phyloP scores from a whole-genome alignment of 441 rosid species.

The Gossypium gossypioides region DNA sequence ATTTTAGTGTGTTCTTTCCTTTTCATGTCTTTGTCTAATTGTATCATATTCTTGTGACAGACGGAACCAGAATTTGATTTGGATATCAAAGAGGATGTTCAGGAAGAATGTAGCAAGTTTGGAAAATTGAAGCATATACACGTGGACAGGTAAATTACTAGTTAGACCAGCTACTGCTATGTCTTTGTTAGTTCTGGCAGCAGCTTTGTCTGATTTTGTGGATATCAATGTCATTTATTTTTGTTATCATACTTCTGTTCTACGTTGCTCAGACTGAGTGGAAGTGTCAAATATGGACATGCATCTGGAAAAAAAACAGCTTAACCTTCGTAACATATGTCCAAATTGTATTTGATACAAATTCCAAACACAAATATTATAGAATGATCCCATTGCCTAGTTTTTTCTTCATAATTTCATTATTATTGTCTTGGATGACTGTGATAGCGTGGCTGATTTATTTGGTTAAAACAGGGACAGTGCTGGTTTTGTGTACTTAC shows the following conservation, averaged over 20 bases:
- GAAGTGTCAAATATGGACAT: too few relatives aligned
- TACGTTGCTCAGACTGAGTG: too few relatives aligned
- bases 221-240: too few relatives aligned
- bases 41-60: constrained; percentile 29
- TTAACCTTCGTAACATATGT: too few relatives aligned
- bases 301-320: too few relatives aligned
- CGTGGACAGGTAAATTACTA: constrained; percentile 60
- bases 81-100: constrained; percentile 88
- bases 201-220: background rate
- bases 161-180: background rate
- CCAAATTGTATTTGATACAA: too few relatives aligned
- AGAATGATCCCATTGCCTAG: too few relatives aligned
- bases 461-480: constrained; percentile 48
- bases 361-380: too few relatives aligned
- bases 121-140: constrained; percentile 64
- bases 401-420: background rate
- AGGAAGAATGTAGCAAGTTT: constrained; percentile 69
- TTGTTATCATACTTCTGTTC: too few relatives aligned
- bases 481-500: constrained; percentile 74
- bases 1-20: background rate
- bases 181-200: background rate
- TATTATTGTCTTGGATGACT: background rate
- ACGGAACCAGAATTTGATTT: constrained; percentile 70
- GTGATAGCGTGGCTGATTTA: background rate
- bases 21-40: background rate